Evolutionary conservation across 31 red algal genomes (phyloP).

Genomic region (Asparagopsis taxiformis): DNA sequence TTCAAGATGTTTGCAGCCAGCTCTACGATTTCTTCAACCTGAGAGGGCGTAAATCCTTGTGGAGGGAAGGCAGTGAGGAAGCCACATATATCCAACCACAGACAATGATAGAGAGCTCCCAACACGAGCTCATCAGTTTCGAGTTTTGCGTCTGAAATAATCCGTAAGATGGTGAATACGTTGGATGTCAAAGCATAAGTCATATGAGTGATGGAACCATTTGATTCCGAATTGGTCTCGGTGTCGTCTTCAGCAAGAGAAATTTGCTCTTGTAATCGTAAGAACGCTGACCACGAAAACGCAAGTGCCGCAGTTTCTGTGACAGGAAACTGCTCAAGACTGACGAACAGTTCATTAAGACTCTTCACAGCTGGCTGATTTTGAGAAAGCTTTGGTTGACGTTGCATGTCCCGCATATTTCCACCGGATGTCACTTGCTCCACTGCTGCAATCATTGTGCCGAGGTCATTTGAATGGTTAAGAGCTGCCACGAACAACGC

Average conservation of each 20-base stretch:
- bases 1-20: slow-evolving; percentile 27
- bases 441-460: slow-evolving; percentile 14
- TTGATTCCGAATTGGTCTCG: not conserved
- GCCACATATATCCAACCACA: slow-evolving; percentile 47
- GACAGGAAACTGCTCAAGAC: not conserved
- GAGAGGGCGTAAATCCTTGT: slow-evolving; percentile 14
- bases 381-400: not conserved
- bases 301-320: slow-evolving; percentile 35
- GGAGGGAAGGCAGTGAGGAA: slow-evolving; percentile 64
- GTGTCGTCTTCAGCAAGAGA: not conserved
- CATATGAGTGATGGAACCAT: slow-evolving; percentile 30
- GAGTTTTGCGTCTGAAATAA: slow-evolving; percentile 1
- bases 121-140: slow-evolving; percentile 23
- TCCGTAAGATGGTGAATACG: slow-evolving; percentile 32
- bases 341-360: slow-evolving; percentile 14
- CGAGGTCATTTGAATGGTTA: slow-evolving; percentile 54
- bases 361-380: not conserved
- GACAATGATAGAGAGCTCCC: slow-evolving; percentile 25
- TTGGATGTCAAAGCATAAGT: slow-evolving; percentile 22
- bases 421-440: not conserved
- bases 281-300: slow-evolving; percentile 52
- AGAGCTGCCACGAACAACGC: slow-evolving; percentile 52
- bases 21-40: slow-evolving; percentile 47
- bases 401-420: not conserved
- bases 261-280: slow-evolving; percentile 13